Base-by-base conservation (phyloP, 495 filamentous ascomycete genomes). In the Bacidia rubella region DNA sequence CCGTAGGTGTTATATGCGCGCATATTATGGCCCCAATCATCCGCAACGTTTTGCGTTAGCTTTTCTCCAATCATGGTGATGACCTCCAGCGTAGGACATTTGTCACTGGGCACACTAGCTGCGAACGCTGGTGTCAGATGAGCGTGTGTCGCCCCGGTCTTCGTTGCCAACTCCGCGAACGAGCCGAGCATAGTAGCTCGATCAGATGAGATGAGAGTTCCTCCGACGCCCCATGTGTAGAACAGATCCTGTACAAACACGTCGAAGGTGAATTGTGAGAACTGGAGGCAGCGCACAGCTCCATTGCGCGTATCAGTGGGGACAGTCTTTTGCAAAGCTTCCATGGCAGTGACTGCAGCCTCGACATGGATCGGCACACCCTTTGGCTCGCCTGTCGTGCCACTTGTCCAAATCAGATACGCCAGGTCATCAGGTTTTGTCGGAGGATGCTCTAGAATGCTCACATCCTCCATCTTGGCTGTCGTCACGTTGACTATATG, bases 191-290 rank as follows among this genome's bases (percentile, higher is more conserved):
- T 66, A 42, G 63, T 63, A 22, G 62, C 58, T 44, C 64, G 54
- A 11, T 62, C 56, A 3, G 64, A 60, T 11, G 67, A 63, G 32
- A 69, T 65, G 11, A 69, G 57, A 11, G 62, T 64, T 35, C 67
- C 67, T 25, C 65, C 65, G 3, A 67, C 17, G 3, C 62, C 61
- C 66, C 66, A 69, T 0, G 66, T 69, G 50, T 67, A 69, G 58
- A 69, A 69, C 7, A 69, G 38, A 51, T 69, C 67, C 32, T 69
- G 65, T 39, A 69, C 62, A 15, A 65, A 67, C 3, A 69, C 67
- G 49, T 69, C 67, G 47, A 69, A 69, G 0, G 67, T 68, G 49
- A 60, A 65, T 24, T 64, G 61, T 10, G 67, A 69, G 48, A 69
- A 68, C 35, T 69, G 67, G 39, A 69, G 44, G 52, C 66, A 69